Base-by-base conservation (phyloP, 2,329 filamentous ascomycete species). In the Penicillium sp. region DNA sequence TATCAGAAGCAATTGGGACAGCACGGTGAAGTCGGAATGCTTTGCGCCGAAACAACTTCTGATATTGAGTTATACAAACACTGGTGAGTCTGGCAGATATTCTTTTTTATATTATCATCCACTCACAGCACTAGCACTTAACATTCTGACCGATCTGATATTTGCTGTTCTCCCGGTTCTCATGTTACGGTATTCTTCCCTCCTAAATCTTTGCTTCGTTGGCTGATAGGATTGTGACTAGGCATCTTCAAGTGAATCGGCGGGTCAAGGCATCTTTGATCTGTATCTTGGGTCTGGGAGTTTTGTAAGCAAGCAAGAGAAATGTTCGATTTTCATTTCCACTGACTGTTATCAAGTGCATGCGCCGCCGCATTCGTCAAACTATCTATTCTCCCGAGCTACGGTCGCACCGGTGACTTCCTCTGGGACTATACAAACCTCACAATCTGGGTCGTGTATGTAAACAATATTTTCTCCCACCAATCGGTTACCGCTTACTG, bases 351-450 rank as follows among this genome's bases (percentile, higher is more conserved):
- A 16, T 27, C 7, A 18, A 67, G 63, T 60, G 77, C 76, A 29
- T 77, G 72, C 34, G 71, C 69, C 7, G 73, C 76, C 1, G 72
- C 75, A 7, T 72, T 79, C 14, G 68, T 79, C 43, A 80, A 80
- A 55, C 60, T 76, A 8, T 67, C 65, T 1, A 75, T 71, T 52
- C 56, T 78, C 3, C 60, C 69, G 13, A 72, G 70, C 48, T 77
- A 78, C 47, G 76, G 75, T 10, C 71, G 70, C 16, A 59, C 63
- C 0, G 72, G 72, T 8, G 76, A 80, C 49, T 75, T 75, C 56
- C 67, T 81, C 0, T 79, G 77, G 77, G 75, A 78, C 54, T 76
- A 68, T 2, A 71, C 76, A 27, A 73, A 79, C 60, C 71, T 83
- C 1, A 80, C 78, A 10, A 75, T 81, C 52, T 80, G 79, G 78